Evolutionary conservation across 192 early-diverging fungal species (phyloP).

Genomic region (Polychytrium aggregatum): DNA sequence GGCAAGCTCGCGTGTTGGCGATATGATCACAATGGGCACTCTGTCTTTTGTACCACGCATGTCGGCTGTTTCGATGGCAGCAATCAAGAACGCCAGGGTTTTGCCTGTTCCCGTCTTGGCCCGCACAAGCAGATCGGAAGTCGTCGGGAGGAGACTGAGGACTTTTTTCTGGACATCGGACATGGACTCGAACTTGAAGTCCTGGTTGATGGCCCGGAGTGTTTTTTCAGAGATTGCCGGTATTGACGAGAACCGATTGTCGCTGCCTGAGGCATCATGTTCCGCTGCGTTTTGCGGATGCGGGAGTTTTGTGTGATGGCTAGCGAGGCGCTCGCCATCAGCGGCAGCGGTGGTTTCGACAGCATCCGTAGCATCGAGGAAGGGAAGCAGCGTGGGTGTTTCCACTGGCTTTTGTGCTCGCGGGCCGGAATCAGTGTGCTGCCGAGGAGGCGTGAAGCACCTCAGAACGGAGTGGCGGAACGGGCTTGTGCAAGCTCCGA

Average conservation of each 20-base stretch:
- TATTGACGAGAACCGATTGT: constrained; percentile 11
- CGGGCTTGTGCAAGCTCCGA: too few species aligned
- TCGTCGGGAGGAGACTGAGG: constrained; percentile 50
- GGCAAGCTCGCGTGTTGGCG: constrained; percentile 91
- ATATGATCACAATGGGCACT: constrained; percentile 53
- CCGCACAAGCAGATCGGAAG: constrained; percentile 77
- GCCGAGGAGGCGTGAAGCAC: too few species aligned
- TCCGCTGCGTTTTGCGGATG: too few species aligned
- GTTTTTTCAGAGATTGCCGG: constrained; percentile 6
- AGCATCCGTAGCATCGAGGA: too few species aligned
- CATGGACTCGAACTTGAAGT: constrained; percentile 67
- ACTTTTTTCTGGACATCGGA: constrained; percentile 79
- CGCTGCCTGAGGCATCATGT: too few species aligned
- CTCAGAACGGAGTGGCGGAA: too few species aligned
- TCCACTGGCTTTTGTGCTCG: too few species aligned
- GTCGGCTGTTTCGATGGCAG: constrained; percentile 64
- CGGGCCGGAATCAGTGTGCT: too few species aligned
- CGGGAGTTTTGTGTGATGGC: too few species aligned
- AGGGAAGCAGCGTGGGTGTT: too few species aligned
- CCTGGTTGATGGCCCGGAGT: constrained; percentile 8
- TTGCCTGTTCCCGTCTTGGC: constrained; percentile 98
- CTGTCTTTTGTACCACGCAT: constrained; percentile 2
- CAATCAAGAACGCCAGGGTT: constrained; percentile 87
- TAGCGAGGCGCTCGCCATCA: too few species aligned
- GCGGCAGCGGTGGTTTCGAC: too few species aligned